phyloP scores from a whole-genome alignment of 148 eudicot species.

The Nepenthes mirabilis region DNA sequence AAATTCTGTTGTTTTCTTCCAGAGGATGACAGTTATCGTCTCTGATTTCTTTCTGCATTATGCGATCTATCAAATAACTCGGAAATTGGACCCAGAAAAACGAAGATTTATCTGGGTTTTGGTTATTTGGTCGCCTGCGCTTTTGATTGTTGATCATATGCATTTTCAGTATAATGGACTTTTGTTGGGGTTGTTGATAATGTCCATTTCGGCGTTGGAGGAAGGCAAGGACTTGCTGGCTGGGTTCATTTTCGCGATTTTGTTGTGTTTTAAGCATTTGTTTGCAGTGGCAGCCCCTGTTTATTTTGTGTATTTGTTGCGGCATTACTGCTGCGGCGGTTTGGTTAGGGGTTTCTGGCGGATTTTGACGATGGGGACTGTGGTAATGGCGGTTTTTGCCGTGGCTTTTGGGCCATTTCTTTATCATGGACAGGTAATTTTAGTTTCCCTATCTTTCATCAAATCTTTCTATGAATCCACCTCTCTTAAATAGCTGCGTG shows the following conservation, averaged over 20 bases:
- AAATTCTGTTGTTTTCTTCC: slow-evolving; percentile 32
- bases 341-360: slow-evolving; percentile 49
- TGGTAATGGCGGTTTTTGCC: slow-evolving; percentile 43
- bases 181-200: slow-evolving; percentile 53
- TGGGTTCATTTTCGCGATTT: slow-evolving; percentile 68
- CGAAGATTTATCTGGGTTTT: slow-evolving; percentile 58
- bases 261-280: slow-evolving; percentile 82
- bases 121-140: slow-evolving; percentile 64
- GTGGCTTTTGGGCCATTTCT: slow-evolving; percentile 90
- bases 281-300: slow-evolving; percentile 98
- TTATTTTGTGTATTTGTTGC: slow-evolving; percentile 80
- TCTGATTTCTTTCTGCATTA: slow-evolving; percentile 37
- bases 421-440: slow-evolving; percentile 67
- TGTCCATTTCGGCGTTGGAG: slow-evolving; percentile 54
- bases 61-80: slow-evolving; percentile 28
- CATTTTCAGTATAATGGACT: slow-evolving; percentile 91
- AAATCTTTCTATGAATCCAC: neutral
- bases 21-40: slow-evolving; percentile 45
- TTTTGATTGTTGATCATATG: slow-evolving; percentile 23
- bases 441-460: neutral
- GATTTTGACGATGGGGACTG: slow-evolving; percentile 53
- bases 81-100: slow-evolving; percentile 15
- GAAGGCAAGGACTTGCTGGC: slow-evolving; percentile 79
- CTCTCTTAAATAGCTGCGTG: no score
- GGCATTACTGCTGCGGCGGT: slow-evolving; percentile 83